Conservation (phyloP, 768 basidiomycete genomes). For the Rhodotorula kratochvilovae region DNA sequence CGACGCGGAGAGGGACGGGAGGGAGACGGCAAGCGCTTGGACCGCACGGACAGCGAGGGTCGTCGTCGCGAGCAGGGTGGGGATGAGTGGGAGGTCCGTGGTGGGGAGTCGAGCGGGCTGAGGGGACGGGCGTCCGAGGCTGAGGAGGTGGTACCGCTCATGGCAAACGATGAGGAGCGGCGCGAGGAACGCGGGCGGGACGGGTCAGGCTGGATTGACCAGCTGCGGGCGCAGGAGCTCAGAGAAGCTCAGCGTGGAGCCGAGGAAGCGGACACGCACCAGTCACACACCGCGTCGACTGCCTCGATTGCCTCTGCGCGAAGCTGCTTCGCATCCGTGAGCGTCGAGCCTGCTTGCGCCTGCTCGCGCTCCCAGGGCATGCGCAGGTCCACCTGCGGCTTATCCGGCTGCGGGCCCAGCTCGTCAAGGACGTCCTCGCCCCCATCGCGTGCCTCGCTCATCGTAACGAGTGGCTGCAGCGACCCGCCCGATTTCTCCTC, state of each 20-base stretch:
- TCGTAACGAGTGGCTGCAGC: no score
- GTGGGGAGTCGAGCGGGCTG: neutral
- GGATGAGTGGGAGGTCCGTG: conserved; percentile 49
- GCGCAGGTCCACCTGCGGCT: conserved; percentile 41
- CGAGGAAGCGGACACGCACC: neutral
- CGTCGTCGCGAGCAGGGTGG: conserved; percentile 68
- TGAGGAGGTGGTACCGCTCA: conserved; percentile 7
- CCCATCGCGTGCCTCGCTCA: neutral
- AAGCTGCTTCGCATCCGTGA: conserved; percentile 14
- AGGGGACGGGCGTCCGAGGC: conserved; percentile 50
- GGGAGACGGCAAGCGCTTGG: conserved; percentile 73
- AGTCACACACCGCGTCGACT: conserved; percentile 28
- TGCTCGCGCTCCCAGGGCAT: conserved; percentile 23
- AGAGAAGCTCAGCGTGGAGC: no score
- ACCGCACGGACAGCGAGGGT: conserved; percentile 75
- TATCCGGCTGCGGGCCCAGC: conserved; percentile 65
- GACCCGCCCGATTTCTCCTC: neutral
- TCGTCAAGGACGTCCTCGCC: conserved; percentile 21
- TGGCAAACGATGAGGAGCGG: conserved; percentile 35
- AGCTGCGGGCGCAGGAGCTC: conserved; percentile 10
- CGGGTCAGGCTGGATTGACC: neutral
- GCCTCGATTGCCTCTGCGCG: conserved; percentile 6
- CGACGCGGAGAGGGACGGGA: conserved; percentile 60
- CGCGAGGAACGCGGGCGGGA: no score
- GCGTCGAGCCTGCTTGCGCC: neutral